Evolutionary conservation across 139 green algal species (phyloP).

Genomic region (Coelastrella sp.): DNA sequence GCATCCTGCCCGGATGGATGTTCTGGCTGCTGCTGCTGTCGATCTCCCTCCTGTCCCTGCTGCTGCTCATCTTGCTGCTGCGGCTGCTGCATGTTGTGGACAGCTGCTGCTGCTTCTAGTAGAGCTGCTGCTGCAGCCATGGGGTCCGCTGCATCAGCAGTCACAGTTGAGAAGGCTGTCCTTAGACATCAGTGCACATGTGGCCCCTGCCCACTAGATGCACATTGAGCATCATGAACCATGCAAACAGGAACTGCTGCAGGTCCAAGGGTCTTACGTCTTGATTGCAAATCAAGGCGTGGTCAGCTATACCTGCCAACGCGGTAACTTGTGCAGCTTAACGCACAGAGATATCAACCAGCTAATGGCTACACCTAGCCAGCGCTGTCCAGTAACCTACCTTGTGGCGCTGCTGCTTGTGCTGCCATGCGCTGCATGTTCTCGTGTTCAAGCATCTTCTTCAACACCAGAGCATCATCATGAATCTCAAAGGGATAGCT

Average conservation of each 20-base stretch:
- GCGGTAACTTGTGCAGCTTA: not conserved
- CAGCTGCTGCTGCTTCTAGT: slow-evolving; percentile 37
- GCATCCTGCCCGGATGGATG: not conserved
- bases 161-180: no score
- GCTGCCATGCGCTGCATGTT: slow-evolving; percentile 13
- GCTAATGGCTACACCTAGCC: no score
- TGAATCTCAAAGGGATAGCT: slow-evolving; percentile 86
- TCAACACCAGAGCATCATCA: slow-evolving; percentile 88
- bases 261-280: no score
- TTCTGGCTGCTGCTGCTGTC: slow-evolving; percentile 18
- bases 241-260: no score
- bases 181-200: no score
- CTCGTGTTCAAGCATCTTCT: slow-evolving; percentile 60
- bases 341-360: no score
- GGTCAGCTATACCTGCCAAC: not conserved
- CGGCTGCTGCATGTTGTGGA: slow-evolving; percentile 17
- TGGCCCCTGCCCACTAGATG: no score
- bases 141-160: not conserved
- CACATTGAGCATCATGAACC: no score
- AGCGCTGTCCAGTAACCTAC: no score
- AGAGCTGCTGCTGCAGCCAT: slow-evolving; percentile 16
- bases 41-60: slow-evolving; percentile 20
- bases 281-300: no score
- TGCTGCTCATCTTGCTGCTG: slow-evolving; percentile 17
- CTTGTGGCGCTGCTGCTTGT: not conserved